Evolutionary conservation across 73 alveolate genomes (phyloP).

Genomic region (Stentor coeruleus): DNA sequence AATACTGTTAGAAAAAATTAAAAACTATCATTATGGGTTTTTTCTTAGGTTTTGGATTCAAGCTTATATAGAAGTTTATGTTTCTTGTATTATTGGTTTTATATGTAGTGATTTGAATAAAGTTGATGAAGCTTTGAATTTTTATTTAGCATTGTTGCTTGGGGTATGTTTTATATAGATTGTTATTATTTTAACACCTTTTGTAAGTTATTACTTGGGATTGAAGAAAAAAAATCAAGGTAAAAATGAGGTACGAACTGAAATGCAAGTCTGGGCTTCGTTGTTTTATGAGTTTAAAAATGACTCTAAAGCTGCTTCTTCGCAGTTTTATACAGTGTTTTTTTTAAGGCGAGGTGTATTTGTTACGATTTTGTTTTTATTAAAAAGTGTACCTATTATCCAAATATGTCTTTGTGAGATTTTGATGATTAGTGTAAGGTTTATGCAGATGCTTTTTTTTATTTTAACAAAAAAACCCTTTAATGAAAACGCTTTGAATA

Average conservation of each 20-base stretch:
- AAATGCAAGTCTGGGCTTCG: background rate
- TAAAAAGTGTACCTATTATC: background rate
- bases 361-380: background rate
- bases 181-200: background rate
- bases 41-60: slow-evolving; percentile 2
- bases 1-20: background rate
- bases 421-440: background rate
- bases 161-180: background rate
- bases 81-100: background rate
- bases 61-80: background rate
- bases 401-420: background rate
- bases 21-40: background rate
- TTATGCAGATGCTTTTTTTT: background rate
- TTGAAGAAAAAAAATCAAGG: background rate
- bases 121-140: background rate
- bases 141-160: background rate
- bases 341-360: background rate
- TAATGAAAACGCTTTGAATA: background rate
- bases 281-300: slow-evolving; percentile 20
- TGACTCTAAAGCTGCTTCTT: background rate
- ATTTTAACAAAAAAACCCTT: background rate
- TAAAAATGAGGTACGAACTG: no score
- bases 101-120: background rate
- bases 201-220: background rate
- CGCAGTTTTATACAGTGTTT: background rate